These are phyloP conservation scores for Physcomitrium patens DNA, from an alignment of 225 moss, liverwort and hornwort species.

Conservation along the genomic window DNA sequence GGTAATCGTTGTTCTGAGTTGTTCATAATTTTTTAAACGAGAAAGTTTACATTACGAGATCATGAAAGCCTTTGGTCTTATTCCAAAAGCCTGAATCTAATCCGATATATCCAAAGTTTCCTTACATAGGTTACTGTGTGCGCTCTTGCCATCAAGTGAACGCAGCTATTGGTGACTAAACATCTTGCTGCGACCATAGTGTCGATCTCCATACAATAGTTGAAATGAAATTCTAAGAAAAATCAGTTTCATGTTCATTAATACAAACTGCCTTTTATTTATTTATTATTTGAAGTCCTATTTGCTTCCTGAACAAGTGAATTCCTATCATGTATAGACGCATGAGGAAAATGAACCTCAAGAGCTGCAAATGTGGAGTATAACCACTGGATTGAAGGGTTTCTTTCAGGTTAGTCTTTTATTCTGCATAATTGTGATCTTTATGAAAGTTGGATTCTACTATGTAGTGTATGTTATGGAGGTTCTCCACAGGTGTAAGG, in stretches of 20 bases:
- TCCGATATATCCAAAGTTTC: not conserved
- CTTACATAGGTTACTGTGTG: constrained; percentile 13
- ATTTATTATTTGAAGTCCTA: not conserved
- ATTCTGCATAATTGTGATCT: not conserved
- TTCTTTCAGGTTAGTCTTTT: constrained; percentile 33
- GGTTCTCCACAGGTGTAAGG: not conserved
- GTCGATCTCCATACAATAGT: not conserved
- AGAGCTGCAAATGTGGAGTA: constrained; percentile 35
- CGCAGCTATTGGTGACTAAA: not conserved
- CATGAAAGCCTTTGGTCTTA: not conserved
- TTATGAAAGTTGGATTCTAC: not conserved
- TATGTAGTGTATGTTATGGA: not conserved
- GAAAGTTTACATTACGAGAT: not conserved
- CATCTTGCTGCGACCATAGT: not conserved
- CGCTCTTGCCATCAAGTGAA: not conserved
- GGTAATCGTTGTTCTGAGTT: constrained; percentile 37
- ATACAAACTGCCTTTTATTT: too few relatives aligned
- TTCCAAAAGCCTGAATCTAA: constrained; percentile 1
- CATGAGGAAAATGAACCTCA: constrained; percentile 22
- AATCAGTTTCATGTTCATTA: not conserved
- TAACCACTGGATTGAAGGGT: constrained; percentile 34
- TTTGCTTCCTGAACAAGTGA: not conserved
- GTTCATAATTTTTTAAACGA: not conserved
- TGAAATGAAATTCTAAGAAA: constrained; percentile 1
- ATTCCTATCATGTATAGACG: constrained; percentile 1